Evolutionary conservation across 2,329 filamentous ascomycete species (phyloP), one percentile per base, ranked within the genome.

Genomic region (Ophiostoma australiae): DNA sequence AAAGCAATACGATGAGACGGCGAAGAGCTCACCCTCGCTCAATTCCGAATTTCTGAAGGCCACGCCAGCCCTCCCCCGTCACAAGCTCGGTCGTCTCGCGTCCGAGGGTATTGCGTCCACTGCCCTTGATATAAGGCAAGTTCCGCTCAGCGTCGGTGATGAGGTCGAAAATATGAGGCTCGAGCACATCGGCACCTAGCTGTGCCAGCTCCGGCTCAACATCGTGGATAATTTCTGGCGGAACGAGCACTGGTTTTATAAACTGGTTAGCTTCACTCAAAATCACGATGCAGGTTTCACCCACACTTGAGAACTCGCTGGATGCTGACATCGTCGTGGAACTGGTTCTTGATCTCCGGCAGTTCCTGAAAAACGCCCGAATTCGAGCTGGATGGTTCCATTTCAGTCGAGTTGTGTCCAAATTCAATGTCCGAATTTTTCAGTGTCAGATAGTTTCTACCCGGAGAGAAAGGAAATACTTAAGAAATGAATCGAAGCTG

Each of bases 1-100:
- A 39, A 3, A 31, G 39, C 1, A 23, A 7, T 4, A 23, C 3
- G 17, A 4, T 11, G 33, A 39, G 20, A 17, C 11, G 20, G 44
- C 8, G 44, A 10, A 63, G 4, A 66, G 61, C 75, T 73, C 69
- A 79, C 76, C 89, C 89, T 73, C 86, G 84, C 41, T 81, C 77
- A 20, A 86, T 83, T 0, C 88, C 87, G 74, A 89, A 85, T 1
- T 83, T 81, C 74, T 89, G 87, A 2, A 91, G 80, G 58, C 83
- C 81, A 55, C 84, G 82, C 90, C 90, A 93, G 37, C 91, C 90
- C 73, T 89, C 84, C 0, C 85, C 84, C 0, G 89, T 89, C 48
- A 90, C 82, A 1, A 92, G 80, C 44, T 87, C 84, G 67, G 86
- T 85, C 7, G 80, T 84, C 68, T 85, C 85, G 69, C 82, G 81